Base-by-base conservation (phyloP, 1,284 basidiomycete genomes). In the Trametes polyzona region DNA sequence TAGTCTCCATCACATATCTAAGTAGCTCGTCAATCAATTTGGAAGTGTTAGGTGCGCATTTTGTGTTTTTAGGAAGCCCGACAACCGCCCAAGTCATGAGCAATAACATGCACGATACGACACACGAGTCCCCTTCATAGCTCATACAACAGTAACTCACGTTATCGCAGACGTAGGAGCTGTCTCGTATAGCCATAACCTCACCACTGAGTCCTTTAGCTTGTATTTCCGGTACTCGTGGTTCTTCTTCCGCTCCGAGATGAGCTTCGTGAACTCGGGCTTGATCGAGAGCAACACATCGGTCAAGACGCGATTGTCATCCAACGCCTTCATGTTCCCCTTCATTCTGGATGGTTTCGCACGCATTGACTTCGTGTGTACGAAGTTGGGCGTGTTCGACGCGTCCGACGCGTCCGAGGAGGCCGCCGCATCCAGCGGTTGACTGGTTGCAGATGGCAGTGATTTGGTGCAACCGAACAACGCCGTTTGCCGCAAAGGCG, bases 181-280 rank as follows among this genome's bases (percentile, higher is more conserved):
- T 6, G 67, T 68, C 54, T 67, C 69, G 49, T 73, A 74, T 9
- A 74, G 55, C 73, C 72, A 74, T 12, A 75, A 51, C 36, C 73
- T 65, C 35, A 58, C 41, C 19, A 73, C 68, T 3, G 62, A 66
- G 4, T 64, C 59, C 51, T 69, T 63, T 27, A 74, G 47, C 52
- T 69, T 65, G 59, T 75, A 75, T 37, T 63, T 67, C 23, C 74
- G 61, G 57, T 68, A 75, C 50, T 75, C 73, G 47, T 75, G 68
- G 52, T 75, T 74, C 67, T 74, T 74, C 57, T 69, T 61, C 23
- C 69, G 64, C 51, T 63, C 60, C 9, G 58, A 58, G 26, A 75
- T 74, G 49, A 72, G 68, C 11, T 67, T 47, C 21, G 65, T 65
- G 57, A 69, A 73, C 60, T 67, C 56, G 17, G 68, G 65, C 44